These are phyloP conservation scores for Saraca asoca DNA, from an alignment of 331 rosid genomes.

Conservation along the genomic window DNA sequence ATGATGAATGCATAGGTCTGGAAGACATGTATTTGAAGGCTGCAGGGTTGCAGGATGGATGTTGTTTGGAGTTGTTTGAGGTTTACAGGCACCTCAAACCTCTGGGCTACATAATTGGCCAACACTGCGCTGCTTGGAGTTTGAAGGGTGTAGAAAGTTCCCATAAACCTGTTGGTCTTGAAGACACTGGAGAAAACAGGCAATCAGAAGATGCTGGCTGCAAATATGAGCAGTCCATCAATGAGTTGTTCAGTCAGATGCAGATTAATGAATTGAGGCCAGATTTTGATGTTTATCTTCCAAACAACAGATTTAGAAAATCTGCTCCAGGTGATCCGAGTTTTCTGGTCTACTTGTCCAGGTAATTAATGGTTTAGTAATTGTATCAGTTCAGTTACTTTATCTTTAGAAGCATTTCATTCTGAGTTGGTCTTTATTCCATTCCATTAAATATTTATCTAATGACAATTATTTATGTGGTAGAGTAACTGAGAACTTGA, in stretches of 20 bases:
- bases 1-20: conserved; percentile 45
- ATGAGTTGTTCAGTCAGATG: conserved; percentile 48
- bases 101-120: conserved; percentile 74
- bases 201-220: conserved; percentile 37
- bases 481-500: conserved; percentile 12
- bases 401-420: conserved; percentile 1
- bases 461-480: background rate
- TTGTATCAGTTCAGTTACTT: conserved; percentile 13
- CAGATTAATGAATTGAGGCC: conserved; percentile 56
- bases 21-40: conserved; percentile 54
- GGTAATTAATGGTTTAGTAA: conserved; percentile 53
- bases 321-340: conserved; percentile 75
- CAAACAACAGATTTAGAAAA: conserved; percentile 81
- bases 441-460: background rate
- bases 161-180: conserved; percentile 30
- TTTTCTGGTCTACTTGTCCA: conserved; percentile 66
- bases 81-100: conserved; percentile 78
- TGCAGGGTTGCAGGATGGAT: conserved; percentile 43
- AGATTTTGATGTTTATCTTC: conserved; percentile 71
- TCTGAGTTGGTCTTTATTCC: background rate
- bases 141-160: conserved; percentile 46
- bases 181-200: conserved; percentile 37
- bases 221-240: conserved; percentile 36
- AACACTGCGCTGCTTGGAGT: conserved; percentile 68
- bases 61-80: conserved; percentile 76